Percentiles rank a stretch among this genome's conserved stretches.
Evolutionary conservation across 1,139 yeast species (phyloP).

Genomic region (Dujonia santamariae): DNA sequence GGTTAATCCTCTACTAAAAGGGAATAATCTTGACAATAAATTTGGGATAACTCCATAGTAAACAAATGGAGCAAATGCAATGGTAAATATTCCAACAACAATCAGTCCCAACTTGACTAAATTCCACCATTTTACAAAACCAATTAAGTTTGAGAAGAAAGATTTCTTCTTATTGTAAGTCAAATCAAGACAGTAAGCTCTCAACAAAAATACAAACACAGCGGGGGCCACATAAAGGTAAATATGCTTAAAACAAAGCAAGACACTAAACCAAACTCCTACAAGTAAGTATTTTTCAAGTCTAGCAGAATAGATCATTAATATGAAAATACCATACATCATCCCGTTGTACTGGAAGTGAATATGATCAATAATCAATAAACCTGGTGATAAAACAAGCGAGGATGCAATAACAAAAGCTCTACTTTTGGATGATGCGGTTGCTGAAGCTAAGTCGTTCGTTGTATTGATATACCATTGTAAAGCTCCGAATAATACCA

Average conservation of each 20-base stretch:
- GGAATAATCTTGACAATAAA: constrained; percentile 70
- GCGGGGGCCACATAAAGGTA: constrained; percentile 94
- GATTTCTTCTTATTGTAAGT: constrained; percentile 26
- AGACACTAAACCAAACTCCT: constrained; percentile 70
- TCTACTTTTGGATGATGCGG: constrained; percentile 24
- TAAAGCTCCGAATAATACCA: constrained; percentile 64
- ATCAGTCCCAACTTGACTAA: constrained; percentile 59
- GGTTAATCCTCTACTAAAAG: constrained; percentile 91
- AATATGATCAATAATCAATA: constrained; percentile 83
- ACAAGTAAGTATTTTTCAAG: constrained; percentile 55
- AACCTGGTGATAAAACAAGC: constrained; percentile 83
- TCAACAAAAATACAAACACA: constrained; percentile 72
- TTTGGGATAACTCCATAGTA: constrained; percentile 64
- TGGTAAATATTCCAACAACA: constrained; percentile 59
- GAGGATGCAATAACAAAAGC: constrained; percentile 81
- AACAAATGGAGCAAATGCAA: constrained; percentile 81
- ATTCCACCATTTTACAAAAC: constrained; percentile 55
- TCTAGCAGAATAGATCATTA: constrained; percentile 71
- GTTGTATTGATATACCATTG: constrained; percentile 68
- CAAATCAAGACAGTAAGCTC: constrained; percentile 63
- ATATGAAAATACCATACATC: constrained; percentile 79
- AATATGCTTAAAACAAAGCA: constrained; percentile 91
- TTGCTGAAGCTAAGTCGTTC: constrained; percentile 22
- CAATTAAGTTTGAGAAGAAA: constrained; percentile 23
- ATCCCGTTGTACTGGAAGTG: constrained; percentile 95